Evolutionary conservation across 371 early-diverging fungal species (phyloP).

Genomic region (Lichtheimia ornata): DNA sequence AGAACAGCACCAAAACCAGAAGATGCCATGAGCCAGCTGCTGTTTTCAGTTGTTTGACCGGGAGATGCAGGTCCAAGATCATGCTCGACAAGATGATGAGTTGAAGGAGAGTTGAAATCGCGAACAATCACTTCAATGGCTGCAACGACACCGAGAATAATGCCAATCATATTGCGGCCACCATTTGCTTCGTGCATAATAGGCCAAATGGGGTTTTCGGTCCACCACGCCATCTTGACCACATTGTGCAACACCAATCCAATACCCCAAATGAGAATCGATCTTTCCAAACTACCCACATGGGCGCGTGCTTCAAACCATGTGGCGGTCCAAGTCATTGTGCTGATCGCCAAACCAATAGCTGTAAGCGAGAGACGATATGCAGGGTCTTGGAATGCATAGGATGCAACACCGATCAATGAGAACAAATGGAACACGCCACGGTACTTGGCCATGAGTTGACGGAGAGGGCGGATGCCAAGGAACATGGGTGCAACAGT

Average conservation of each 20-base stretch:
- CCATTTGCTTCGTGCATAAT: conserved; percentile 76
- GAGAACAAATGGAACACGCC: conserved; percentile 62
- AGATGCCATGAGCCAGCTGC: conserved; percentile 56
- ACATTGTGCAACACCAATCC: conserved; percentile 71
- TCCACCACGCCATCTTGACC: conserved; percentile 74
- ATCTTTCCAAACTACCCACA: conserved; percentile 61
- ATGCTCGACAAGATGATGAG: conserved; percentile 4
- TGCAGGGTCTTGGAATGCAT: conserved; percentile 57
- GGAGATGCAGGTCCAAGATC: conserved; percentile 10
- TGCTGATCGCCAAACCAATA: conserved; percentile 57
- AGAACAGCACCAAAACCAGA: conserved; percentile 68
- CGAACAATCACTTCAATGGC: conserved; percentile 56
- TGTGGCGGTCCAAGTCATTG: conserved; percentile 59
- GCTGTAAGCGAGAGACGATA: conserved; percentile 64
- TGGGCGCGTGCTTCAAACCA: conserved; percentile 59
- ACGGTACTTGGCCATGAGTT: conserved; percentile 55
- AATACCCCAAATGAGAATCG: conserved; percentile 63
- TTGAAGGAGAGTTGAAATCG: conserved; percentile 15
- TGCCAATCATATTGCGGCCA: conserved; percentile 67
- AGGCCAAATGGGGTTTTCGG: conserved; percentile 83
- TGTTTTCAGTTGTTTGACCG: conserved; percentile 10
- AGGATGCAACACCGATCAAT: conserved; percentile 66
- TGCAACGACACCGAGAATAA: conserved; percentile 63
- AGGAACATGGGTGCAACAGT: conserved; percentile 64
- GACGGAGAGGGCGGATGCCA: conserved; percentile 62